Base-by-base conservation (phyloP, 768 basidiomycete genomes). In the Auriculariales sp. region DNA sequence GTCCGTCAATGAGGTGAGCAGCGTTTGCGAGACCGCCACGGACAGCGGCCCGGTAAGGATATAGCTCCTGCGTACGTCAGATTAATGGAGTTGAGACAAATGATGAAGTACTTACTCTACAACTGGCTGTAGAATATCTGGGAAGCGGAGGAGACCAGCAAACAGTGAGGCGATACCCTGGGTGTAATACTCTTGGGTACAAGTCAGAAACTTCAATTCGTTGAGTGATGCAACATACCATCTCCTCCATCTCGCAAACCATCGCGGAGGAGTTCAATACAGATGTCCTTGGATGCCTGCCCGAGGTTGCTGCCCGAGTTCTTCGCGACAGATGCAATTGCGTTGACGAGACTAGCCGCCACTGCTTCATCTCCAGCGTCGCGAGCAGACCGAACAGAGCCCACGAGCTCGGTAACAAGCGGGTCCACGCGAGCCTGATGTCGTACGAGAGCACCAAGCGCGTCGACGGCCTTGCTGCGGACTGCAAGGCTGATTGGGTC, bases 401-500 rank as follows among this genome's bases (percentile, higher is more conserved):
- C 64, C n/a, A 67, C 56, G 47, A 99, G 70, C 62, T 98, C 94
- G 3, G 87, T 90, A 46, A 97, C 73, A n/a, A 98, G 81, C 0
- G 92, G 92, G 60, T 97, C 94, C 28, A 90, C 88, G 48, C 91
- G 73, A 4, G 89, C 81, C 62, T 92, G 88, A 59, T 82, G 83
- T 57, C 76, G 77, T 91, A 98, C 95, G 59, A 99, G 69, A 3
- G 80, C 74, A 11, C 93, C 93, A 1, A 98, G 72, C 10, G 88
- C 93, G 33, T 81, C 74, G 0, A 81, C 90, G 0, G 91, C 92
- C 48, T 79, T 79, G 52, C 71, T 80, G 47, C 94, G 79, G 24
- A 98, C 89, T 14, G 78, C 76, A 1, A 75, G 67, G 54, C 86
- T 89, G 2, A 82, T 72, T 6, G 82, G 64, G 61, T 98, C 93